Conservation (phyloP, 805 yeast species). For the Isabelozyma pseudorhagii region DNA sequence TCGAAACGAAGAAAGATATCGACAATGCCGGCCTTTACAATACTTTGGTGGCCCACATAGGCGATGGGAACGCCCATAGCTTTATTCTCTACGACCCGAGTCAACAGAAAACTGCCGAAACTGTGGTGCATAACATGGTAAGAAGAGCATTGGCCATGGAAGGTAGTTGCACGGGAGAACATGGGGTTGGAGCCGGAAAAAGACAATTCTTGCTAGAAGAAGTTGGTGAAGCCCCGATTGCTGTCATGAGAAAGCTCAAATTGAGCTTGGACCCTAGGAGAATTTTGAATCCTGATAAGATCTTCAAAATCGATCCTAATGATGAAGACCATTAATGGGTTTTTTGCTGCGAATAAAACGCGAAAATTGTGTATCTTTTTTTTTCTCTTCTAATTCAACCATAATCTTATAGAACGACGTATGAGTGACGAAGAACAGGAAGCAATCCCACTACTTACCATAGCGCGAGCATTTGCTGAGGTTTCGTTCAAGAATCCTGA, state of each 20-base stretch:
- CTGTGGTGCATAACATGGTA: constrained; percentile 24
- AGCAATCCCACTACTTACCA: constrained; percentile 19
- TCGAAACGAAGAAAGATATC: constrained; percentile 58
- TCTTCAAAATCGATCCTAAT: constrained; percentile 63
- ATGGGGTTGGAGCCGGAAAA: constrained; percentile 79
- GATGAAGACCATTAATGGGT: constrained; percentile 9
- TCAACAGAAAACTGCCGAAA: constrained; percentile 39
- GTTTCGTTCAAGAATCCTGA: constrained; percentile 44
- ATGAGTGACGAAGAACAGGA: background rate
- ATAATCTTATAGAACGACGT: background rate
- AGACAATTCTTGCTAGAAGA: constrained; percentile 58
- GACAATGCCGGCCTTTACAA: constrained; percentile 49
- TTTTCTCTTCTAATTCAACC: background rate
- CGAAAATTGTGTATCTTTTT: no score
- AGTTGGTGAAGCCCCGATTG: constrained; percentile 62
- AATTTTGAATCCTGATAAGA: constrained; percentile 73
- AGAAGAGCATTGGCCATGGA: constrained; percentile 36
- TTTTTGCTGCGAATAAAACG: no score
- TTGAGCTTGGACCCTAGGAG: constrained; percentile 67
- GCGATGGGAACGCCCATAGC: constrained; percentile 81
- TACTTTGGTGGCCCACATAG: constrained; percentile 76
- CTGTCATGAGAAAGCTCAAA: constrained; percentile 69
- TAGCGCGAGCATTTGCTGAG: constrained; percentile 52
- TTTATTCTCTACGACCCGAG: constrained; percentile 57
- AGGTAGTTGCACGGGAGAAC: constrained; percentile 86